phyloP scores from a whole-genome alignment of 2,329 filamentous ascomycete species.

The Pseudohalonectria lignicola region DNA sequence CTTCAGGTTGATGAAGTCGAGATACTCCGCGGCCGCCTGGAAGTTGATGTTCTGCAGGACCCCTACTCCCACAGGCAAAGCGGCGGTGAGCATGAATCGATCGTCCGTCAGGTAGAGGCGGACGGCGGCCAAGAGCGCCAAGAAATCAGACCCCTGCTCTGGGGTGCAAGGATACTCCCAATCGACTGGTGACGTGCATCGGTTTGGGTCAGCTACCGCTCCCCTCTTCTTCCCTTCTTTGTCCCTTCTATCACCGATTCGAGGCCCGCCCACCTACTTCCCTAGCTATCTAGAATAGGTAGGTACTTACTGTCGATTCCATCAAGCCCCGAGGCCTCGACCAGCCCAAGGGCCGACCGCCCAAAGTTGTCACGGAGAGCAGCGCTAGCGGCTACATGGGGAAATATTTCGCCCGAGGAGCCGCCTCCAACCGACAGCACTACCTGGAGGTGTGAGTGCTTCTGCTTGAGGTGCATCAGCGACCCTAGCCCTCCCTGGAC shows the following conservation, averaged over 20 bases:
- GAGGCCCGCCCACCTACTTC: conserved; percentile 1
- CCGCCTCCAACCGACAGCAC: conserved; percentile 68
- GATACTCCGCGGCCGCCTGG: conserved; percentile 45
- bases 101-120: conserved; percentile 58
- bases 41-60: conserved; percentile 62
- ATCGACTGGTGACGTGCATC: conserved; percentile 43
- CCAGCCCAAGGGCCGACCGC: conserved; percentile 51
- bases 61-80: conserved; percentile 57
- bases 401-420: conserved; percentile 53
- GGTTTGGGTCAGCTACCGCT: too few species aligned
- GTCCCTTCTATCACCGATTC: too few species aligned
- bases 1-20: conserved; percentile 71
- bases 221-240: too few species aligned
- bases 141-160: conserved; percentile 58
- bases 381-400: conserved; percentile 51
- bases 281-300: conserved; percentile 2
- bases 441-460: conserved; percentile 61
- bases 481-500: conserved; percentile 61
- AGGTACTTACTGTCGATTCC: conserved; percentile 59
- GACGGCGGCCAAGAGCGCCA: conserved; percentile 55
- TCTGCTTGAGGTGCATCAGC: conserved; percentile 60
- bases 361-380: conserved; percentile 58
- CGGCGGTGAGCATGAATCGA: conserved; percentile 58
- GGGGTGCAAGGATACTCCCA: conserved; percentile 66
- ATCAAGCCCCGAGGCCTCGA: conserved; percentile 61